phyloP scores from a whole-genome alignment of 2,329 filamentous ascomycete species.

The Chlorencoelia australis region DNA sequence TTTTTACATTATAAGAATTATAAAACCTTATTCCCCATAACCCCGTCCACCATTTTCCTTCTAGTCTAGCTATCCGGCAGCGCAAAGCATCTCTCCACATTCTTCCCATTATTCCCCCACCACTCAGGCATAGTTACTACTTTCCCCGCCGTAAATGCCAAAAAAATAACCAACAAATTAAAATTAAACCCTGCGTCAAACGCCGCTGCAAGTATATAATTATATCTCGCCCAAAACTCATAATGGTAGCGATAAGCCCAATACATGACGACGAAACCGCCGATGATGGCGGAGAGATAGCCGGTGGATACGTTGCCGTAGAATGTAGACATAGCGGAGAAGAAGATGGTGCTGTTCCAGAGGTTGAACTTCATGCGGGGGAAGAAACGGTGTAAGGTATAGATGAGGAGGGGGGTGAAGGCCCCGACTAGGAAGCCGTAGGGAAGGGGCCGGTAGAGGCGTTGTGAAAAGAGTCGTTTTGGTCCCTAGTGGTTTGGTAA shows the following conservation, averaged over 20 bases:
- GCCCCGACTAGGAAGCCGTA: constrained; percentile 45
- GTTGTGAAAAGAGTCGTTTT: constrained; percentile 37
- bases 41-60: no score
- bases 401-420: constrained; percentile 36
- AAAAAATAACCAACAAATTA: constrained; percentile 50
- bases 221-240: constrained; percentile 48
- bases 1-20: no score
- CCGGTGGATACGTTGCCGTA: constrained; percentile 54
- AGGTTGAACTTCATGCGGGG: constrained; percentile 41
- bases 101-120: constrained; percentile 50
- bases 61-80: no score
- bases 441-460: constrained; percentile 38
- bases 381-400: constrained; percentile 40
- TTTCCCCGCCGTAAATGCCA: constrained; percentile 47
- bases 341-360: constrained; percentile 54
- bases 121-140: constrained; percentile 50
- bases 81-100: constrained; percentile 49
- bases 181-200: constrained; percentile 54
- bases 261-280: constrained; percentile 51
- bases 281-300: constrained; percentile 45
- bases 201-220: constrained; percentile 50
- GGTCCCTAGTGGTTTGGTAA: constrained; percentile 29
- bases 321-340: constrained; percentile 42
- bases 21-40: no score
- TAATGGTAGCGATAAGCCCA: constrained; percentile 46